Evolutionary conservation across 2,329 filamentous ascomycete species (phyloP).

Genomic region (Torrubiella hemipterigena): DNA sequence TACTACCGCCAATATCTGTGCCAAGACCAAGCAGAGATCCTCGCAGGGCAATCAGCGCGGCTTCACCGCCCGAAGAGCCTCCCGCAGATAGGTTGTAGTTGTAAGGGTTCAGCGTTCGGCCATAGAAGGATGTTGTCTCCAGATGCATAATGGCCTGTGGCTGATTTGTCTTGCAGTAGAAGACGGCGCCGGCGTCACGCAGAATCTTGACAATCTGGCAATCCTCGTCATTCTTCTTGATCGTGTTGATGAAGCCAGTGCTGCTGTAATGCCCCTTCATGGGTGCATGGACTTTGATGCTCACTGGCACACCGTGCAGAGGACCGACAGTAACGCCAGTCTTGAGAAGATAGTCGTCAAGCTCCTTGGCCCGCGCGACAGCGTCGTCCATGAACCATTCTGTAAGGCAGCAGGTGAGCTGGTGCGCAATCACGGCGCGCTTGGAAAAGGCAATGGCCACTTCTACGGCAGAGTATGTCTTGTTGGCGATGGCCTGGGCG

Average conservation of each 20-base stretch:
- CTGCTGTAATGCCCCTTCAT: conserved; percentile 35
- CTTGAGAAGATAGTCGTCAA: conserved; percentile 27
- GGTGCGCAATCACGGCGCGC: conserved; percentile 40
- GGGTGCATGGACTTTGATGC: conserved; percentile 51
- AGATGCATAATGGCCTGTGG: conserved; percentile 42
- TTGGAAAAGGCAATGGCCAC: conserved; percentile 39
- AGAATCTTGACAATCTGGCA: conserved; percentile 45
- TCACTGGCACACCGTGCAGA: conserved; percentile 37
- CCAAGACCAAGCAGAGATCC: conserved; percentile 25
- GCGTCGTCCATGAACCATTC: conserved; percentile 40
- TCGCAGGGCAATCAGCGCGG: conserved; percentile 22
- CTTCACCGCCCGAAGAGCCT: conserved; percentile 48
- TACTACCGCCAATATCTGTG: conserved; percentile 24
- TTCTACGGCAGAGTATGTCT: conserved; percentile 22
- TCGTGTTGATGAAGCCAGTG: conserved; percentile 37
- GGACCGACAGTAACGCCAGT: conserved; percentile 36
- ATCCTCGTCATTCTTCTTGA: conserved; percentile 37
- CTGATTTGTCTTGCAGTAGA: conserved; percentile 58
- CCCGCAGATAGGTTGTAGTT: conserved; percentile 48
- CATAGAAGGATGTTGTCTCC: conserved; percentile 47
- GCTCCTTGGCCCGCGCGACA: conserved; percentile 21
- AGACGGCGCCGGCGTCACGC: conserved; percentile 44
- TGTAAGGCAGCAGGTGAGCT: conserved; percentile 38
- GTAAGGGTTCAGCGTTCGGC: conserved; percentile 47
- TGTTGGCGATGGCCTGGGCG: conserved; percentile 22